Conservation (phyloP, 257 asterid genomes). For the Striga asiatica region DNA sequence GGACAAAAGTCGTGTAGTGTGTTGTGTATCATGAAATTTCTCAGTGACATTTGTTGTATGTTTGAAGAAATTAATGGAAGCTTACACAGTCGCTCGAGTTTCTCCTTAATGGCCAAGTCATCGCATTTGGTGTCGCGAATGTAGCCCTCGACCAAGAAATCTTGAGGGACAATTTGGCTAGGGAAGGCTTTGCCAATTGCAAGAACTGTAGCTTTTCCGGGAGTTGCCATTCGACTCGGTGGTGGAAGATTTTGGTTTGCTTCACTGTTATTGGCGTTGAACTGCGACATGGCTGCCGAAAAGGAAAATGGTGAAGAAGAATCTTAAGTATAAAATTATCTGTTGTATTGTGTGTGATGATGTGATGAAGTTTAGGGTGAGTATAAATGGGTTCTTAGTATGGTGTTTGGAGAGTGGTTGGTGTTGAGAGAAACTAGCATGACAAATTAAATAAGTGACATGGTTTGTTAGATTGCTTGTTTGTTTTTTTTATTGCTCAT, state of each 20-base stretch:
- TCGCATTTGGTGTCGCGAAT: constrained; percentile 71
- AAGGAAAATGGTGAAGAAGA: not conserved
- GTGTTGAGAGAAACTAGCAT: constrained; percentile 36
- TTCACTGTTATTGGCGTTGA: constrained; percentile 22
- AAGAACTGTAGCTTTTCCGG: constrained; percentile 73
- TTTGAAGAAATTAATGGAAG: too few relatives aligned
- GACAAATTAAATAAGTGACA: constrained; percentile 27
- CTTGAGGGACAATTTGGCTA: constrained; percentile 73
- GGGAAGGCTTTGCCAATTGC: constrained; percentile 87
- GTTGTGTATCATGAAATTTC: too few relatives aligned
- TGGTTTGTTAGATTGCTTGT: too few relatives aligned
- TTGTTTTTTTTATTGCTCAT: not conserved
- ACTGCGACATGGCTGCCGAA: constrained; percentile 31
- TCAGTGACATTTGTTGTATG: too few relatives aligned
- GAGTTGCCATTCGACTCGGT: constrained; percentile 33
- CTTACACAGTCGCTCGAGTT: constrained; percentile 72
- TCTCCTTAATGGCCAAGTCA: constrained; percentile 64
- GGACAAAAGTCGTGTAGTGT: too few relatives aligned
- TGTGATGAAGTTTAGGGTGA: constrained; percentile 11
- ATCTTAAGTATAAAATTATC: too few relatives aligned
- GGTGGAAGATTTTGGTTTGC: constrained; percentile 6
- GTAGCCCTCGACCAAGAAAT: constrained; percentile 73
- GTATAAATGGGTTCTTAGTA: constrained; percentile 23
- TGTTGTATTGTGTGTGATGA: constrained; percentile 4
- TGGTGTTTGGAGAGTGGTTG: constrained; percentile 55